Evolutionary conservation across 352 stramenopile genomes (phyloP).

Genomic region (Aphanomyces astaci): DNA sequence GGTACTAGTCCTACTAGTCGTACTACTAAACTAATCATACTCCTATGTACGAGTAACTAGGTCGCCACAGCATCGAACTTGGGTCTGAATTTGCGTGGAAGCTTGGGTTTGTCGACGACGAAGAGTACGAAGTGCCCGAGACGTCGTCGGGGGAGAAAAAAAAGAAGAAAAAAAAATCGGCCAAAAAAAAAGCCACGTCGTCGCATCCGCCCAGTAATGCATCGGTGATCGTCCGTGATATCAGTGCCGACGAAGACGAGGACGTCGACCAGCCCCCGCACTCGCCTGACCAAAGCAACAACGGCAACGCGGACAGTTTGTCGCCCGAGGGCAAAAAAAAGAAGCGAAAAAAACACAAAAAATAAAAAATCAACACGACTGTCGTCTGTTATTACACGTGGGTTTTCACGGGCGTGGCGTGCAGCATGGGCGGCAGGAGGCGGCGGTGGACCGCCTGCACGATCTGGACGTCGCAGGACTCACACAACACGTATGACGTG

Average conservation of each 20-base stretch:
- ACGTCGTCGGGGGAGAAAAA: too few species aligned
- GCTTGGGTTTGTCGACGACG: slow-evolving; percentile 76
- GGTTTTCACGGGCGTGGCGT: background rate
- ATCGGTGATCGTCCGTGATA: background rate
- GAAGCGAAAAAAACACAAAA: slow-evolving; percentile 25
- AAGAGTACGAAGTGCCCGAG: slow-evolving; percentile 71
- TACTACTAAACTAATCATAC: slow-evolving; percentile 42
- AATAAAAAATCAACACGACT: background rate
- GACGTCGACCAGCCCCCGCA: too few species aligned
- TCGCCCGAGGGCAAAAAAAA: slow-evolving; percentile 17
- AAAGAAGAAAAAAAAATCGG: slow-evolving; percentile 64
- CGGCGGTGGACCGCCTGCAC: background rate
- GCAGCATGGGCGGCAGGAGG: background rate
- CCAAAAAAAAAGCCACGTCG: slow-evolving; percentile 53
- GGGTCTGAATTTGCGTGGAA: slow-evolving; percentile 72
- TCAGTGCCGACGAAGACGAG: background rate
- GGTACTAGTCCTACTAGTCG: slow-evolving; percentile 11
- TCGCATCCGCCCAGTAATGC: too few species aligned
- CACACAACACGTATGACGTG: background rate
- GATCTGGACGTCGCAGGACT: background rate
- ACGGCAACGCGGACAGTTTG: background rate
- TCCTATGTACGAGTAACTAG: slow-evolving; percentile 41
- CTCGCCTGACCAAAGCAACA: background rate
- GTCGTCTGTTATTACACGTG: background rate
- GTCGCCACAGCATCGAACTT: slow-evolving; percentile 56